Conservation (phyloP, 192 early-diverging fungal species). For the Entomortierella beljakovae region DNA sequence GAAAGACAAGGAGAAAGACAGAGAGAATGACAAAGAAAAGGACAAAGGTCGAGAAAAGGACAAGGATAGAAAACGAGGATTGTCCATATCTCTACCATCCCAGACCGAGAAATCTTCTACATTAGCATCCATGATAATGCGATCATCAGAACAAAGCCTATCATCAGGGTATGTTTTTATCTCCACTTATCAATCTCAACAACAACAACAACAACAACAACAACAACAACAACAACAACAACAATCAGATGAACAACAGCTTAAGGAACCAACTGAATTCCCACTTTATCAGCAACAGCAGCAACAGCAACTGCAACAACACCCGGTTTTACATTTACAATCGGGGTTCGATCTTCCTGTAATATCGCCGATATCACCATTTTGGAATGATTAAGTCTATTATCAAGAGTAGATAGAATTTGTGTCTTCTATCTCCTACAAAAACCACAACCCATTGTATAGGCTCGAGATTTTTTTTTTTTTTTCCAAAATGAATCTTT, state of each 20-base stretch:
- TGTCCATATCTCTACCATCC: constrained; percentile 11
- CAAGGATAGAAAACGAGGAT: constrained; percentile 19
- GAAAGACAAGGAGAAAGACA: constrained; percentile 4
- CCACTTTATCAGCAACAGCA: background rate
- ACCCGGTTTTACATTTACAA: background rate
- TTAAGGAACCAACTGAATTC: background rate
- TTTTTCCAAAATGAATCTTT: too few relatives aligned
- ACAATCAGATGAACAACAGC: background rate
- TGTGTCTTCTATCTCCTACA: too few relatives aligned
- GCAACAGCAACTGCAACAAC: background rate
- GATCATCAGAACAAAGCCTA: background rate
- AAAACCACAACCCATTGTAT: too few relatives aligned
- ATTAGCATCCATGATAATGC: constrained; percentile 4
- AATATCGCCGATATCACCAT: constrained; percentile 40
- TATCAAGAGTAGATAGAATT: too few relatives aligned
- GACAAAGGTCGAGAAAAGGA: constrained; percentile 4
- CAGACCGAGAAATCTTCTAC: background rate
- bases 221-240: background rate
- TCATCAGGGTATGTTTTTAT: background rate
- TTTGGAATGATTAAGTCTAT: constrained; percentile 45
- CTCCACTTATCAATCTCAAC: background rate
- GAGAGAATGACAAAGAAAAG: constrained; percentile 8
- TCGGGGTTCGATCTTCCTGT: constrained; percentile 26
- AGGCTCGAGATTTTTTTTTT: too few relatives aligned
- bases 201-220: background rate